A percentile compares a stretch with the other conserved stretches of the same genome.
Conservation (phyloP, 148 eudicot genomes). For the Persicaria maculosa region DNA sequence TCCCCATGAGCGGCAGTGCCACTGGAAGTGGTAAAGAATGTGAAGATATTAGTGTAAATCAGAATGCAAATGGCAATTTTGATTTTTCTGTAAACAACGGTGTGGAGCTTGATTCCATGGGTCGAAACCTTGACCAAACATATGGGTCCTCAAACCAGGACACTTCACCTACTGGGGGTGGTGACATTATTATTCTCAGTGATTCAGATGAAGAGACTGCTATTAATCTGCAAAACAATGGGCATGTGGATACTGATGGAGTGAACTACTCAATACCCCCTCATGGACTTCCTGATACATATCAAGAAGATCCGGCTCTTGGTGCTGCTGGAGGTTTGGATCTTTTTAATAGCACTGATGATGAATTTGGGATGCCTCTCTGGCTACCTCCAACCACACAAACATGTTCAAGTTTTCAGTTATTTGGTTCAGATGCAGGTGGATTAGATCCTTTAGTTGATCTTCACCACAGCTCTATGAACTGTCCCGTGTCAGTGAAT, state of each 20-base stretch:
- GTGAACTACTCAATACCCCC: slow-evolving; percentile 30
- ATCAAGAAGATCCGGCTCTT: slow-evolving; percentile 50
- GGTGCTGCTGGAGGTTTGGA: slow-evolving; percentile 50
- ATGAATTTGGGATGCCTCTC: slow-evolving; percentile 50
- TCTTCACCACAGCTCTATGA: slow-evolving; percentile 40
- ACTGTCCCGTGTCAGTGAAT: slow-evolving; percentile 47
- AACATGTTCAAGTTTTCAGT: slow-evolving; percentile 56
- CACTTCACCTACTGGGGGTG: slow-evolving; percentile 28
- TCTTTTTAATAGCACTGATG: slow-evolving; percentile 50
- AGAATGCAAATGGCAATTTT: slow-evolving; percentile 36
- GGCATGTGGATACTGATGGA: slow-evolving; percentile 22
- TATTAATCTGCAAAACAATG: slow-evolving; percentile 19
- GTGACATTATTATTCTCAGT: slow-evolving; percentile 58
- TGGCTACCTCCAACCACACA: slow-evolving; percentile 74
- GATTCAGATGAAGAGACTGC: slow-evolving; percentile 72
- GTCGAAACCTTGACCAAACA: slow-evolving; percentile 35
- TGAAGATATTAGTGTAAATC: slow-evolving; percentile 57
- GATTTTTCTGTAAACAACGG: slow-evolving; percentile 40
- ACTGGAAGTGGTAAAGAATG: slow-evolving; percentile 61
- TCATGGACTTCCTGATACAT: slow-evolving; percentile 50
- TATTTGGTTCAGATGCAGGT: slow-evolving; percentile 71
- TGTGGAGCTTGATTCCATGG: slow-evolving; percentile 44
- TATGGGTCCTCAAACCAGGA: slow-evolving; percentile 28
- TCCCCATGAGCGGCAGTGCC: slow-evolving; percentile 60
- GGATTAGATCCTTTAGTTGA: slow-evolving; percentile 48